Evolutionary conservation across 495 filamentous ascomycete genomes (phyloP).

Genomic region (Chaetomium tenue): DNA sequence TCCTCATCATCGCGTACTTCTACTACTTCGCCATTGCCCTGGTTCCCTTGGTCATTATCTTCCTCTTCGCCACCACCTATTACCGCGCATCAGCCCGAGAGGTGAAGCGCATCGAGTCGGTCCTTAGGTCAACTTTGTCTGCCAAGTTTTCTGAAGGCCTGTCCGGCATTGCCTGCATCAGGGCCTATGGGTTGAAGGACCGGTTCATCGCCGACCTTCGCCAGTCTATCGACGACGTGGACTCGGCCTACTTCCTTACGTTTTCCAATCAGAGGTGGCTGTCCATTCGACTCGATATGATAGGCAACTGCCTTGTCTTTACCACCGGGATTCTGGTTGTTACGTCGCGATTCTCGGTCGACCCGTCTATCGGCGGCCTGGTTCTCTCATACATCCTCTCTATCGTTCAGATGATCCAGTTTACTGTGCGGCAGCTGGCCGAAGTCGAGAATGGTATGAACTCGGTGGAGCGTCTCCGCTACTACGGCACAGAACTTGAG

Average conservation of each 20-base stretch:
- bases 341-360: slow-evolving; percentile 84
- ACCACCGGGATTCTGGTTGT: slow-evolving; percentile 87
- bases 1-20: slow-evolving; percentile 88
- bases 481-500: slow-evolving; percentile 84
- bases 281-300: slow-evolving; percentile 75
- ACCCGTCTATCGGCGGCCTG: slow-evolving; percentile 79
- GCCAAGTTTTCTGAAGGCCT: slow-evolving; percentile 90
- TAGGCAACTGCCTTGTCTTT: slow-evolving; percentile 80
- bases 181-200: slow-evolving; percentile 78
- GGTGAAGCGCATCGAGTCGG: slow-evolving; percentile 89
- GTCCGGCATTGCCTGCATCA: slow-evolving; percentile 76
- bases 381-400: slow-evolving; percentile 89
- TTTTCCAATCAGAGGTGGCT: slow-evolving; percentile 95
- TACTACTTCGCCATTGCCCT: slow-evolving; percentile 91
- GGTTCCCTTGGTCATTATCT: slow-evolving; percentile 73
- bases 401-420: slow-evolving; percentile 96
- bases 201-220: slow-evolving; percentile 69
- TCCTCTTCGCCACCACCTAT: slow-evolving; percentile 80
- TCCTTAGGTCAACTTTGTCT: slow-evolving; percentile 82
- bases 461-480: slow-evolving; percentile 86
- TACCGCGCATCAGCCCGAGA: slow-evolving; percentile 89
- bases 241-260: slow-evolving; percentile 89
- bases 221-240: slow-evolving; percentile 79
- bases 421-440: slow-evolving; percentile 88
- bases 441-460: slow-evolving; percentile 99